Evolutionary conservation across 345 rosid genomes (phyloP).

Genomic region (Camelina laxa): DNA sequence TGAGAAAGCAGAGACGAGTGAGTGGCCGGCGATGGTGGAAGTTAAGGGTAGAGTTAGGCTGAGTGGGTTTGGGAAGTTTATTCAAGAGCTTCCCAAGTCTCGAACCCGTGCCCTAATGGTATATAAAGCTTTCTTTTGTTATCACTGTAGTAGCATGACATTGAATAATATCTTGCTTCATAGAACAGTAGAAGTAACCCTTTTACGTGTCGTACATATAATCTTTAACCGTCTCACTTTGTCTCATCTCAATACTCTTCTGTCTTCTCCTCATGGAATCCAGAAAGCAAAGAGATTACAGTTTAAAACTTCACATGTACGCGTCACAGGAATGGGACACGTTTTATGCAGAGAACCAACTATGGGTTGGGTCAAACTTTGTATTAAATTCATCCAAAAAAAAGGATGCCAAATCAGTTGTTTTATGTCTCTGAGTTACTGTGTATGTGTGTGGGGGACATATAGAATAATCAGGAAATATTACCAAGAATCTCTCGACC

Average conservation of each 20-base stretch:
- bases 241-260: slow-evolving; percentile 40
- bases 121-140: slow-evolving; percentile 58
- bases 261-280: slow-evolving; percentile 45
- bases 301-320: slow-evolving; percentile 15
- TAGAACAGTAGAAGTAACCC: slow-evolving; percentile 17
- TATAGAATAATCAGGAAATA: slow-evolving; percentile 23
- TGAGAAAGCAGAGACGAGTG: slow-evolving; percentile 65
- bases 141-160: slow-evolving; percentile 41
- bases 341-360: slow-evolving; percentile 30
- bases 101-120: slow-evolving; percentile 95
- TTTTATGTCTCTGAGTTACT: slow-evolving; percentile 14
- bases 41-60: slow-evolving; percentile 94
- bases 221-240: not conserved
- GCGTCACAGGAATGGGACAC: slow-evolving; percentile 32
- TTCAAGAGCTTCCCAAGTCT: slow-evolving; percentile 92
- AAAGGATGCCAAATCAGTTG: slow-evolving; percentile 3
- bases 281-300: slow-evolving; percentile 44
- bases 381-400: slow-evolving; percentile 16
- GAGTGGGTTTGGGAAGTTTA: slow-evolving; percentile 93
- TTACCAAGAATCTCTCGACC: slow-evolving; percentile 6
- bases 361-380: slow-evolving; percentile 23
- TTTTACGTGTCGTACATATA: slow-evolving; percentile 1
- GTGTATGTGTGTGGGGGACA: slow-evolving; percentile 10
- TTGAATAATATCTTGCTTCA: slow-evolving; percentile 11
- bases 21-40: slow-evolving; percentile 74